phyloP scores from a whole-genome alignment of 2,329 filamentous ascomycete species.

The Penicillium sp. region DNA sequence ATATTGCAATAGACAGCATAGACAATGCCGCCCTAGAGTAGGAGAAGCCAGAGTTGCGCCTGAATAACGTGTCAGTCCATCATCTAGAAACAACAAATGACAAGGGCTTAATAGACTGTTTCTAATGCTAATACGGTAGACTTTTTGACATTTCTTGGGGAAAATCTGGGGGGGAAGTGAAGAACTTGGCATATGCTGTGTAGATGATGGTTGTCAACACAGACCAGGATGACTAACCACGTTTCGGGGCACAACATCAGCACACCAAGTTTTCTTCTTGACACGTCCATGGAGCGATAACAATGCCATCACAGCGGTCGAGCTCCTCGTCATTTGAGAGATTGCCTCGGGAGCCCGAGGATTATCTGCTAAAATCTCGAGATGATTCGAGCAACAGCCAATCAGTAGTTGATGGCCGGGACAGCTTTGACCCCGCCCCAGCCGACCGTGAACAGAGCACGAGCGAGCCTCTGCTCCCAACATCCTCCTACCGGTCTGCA shows the following conservation, averaged over 20 bases:
- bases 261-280: slow-evolving; percentile 2
- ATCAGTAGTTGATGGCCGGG: slow-evolving; percentile 21
- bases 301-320: slow-evolving; percentile 18
- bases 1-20: too few relatives aligned
- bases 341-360: slow-evolving; percentile 15
- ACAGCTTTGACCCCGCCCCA: slow-evolving; percentile 27
- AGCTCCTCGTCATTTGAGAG: slow-evolving; percentile 24
- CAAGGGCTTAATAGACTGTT: too few relatives aligned
- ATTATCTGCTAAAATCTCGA: slow-evolving; percentile 18
- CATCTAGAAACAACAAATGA: too few relatives aligned
- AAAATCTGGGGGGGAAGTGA: not conserved
- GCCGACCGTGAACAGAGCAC: slow-evolving; percentile 20
- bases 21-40: too few relatives aligned
- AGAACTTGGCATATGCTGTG: not conserved
- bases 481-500: slow-evolving; percentile 12
- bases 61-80: too few relatives aligned
- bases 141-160: not conserved
- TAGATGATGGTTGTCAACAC: not conserved
- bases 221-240: slow-evolving; percentile 20
- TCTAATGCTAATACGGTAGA: not conserved
- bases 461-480: slow-evolving; percentile 30
- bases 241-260: not conserved
- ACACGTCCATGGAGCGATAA: slow-evolving; percentile 12
- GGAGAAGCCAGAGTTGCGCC: too few relatives aligned
- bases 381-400: slow-evolving; percentile 19